Evolutionary conservation across 768 basidiomycete genomes (phyloP).

Genomic region (Naganishia onofrii): DNA sequence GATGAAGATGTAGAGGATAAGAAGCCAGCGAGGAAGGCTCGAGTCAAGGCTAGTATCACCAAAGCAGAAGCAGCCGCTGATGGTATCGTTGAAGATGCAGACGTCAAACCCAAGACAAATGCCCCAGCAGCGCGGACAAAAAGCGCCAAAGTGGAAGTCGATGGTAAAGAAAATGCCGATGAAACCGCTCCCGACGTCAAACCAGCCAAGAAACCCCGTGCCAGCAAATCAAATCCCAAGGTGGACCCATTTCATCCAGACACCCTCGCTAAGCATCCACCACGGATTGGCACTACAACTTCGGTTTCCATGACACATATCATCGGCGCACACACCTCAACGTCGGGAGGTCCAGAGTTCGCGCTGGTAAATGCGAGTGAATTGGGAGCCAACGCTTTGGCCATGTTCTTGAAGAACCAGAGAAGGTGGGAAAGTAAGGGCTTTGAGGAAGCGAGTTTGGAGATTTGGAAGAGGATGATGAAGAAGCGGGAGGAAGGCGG

Average conservation of each 20-base stretch:
- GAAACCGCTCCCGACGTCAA: background rate
- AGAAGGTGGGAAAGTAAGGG: constrained; percentile 72
- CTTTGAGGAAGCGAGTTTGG: constrained; percentile 59
- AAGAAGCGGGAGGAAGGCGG: constrained; percentile 51
- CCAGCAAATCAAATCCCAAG: constrained; percentile 10
- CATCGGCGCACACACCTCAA: constrained; percentile 78
- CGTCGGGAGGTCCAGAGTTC: constrained; percentile 75
- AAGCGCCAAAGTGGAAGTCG: background rate
- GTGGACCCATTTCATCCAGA: constrained; percentile 21
- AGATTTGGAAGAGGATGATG: constrained; percentile 64
- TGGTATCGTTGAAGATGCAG: too few relatives aligned
- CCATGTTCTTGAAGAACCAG: constrained; percentile 79
- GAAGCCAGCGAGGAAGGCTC: constrained; percentile 1
- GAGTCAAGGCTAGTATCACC: background rate
- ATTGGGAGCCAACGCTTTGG: constrained; percentile 77
- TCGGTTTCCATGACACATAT: constrained; percentile 26
- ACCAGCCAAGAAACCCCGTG: constrained; percentile 18
- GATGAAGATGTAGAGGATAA: background rate
- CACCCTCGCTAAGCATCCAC: constrained; percentile 21
- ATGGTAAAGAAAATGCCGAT: background rate
- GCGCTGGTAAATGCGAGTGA: constrained; percentile 66
- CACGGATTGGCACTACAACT: constrained; percentile 25
- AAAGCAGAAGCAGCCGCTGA: too few relatives aligned
- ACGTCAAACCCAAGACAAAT: too few relatives aligned
- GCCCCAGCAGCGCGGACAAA: too few relatives aligned